Evolutionary conservation across 192 early-diverging fungal species (phyloP), one percentile per base, ranked within the genome.

Genomic region (Dispira simplex): DNA sequence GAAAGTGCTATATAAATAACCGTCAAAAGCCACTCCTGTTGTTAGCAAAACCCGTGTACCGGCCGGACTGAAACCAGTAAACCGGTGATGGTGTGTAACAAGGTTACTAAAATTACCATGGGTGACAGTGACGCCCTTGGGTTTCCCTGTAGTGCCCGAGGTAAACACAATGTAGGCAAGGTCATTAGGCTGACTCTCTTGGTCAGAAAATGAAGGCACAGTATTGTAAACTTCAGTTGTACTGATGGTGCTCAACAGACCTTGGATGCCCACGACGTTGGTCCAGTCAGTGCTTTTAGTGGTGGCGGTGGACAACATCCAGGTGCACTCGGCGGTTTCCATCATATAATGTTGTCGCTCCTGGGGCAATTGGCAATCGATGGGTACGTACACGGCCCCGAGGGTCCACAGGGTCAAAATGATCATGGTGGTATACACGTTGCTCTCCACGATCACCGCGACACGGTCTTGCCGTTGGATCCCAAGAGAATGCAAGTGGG

Each of bases 351-450:
- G 18, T 11, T 45, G 59, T 45, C 59, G 59, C 11, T 44, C 32
- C 13, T 14, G 0, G 59, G 59, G 59, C n/a, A 62, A 21, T 16
- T 62, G 5, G 32, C 44, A 16, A 45, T 62, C 59, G 1, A 62
- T 16, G 18, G 59, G 59, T 0, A 62, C 59, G 8, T 62, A 62
- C n/a, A 62, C 44, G 23, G 59, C 59, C 0, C 59, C 43, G n/a
- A 62, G 16, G 5, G 44, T 14, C 59, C 59, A 62, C 44, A 62
- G 18, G 0, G 43, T 43, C 44, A 62, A n/a, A 20, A 62, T 45
- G 16, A 43, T 46, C 3, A 62, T 25, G 20, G 26, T 53, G 18
- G 51, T 53, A 0, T 20, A 20, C 10, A 18, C 21, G 51, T 26
- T 25, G 18, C 26, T 53, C n/a, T 53, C 51, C 10, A 53, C 51